phyloP scores from a whole-genome alignment of 768 basidiomycete genomes.

The Agaricus blazei region DNA sequence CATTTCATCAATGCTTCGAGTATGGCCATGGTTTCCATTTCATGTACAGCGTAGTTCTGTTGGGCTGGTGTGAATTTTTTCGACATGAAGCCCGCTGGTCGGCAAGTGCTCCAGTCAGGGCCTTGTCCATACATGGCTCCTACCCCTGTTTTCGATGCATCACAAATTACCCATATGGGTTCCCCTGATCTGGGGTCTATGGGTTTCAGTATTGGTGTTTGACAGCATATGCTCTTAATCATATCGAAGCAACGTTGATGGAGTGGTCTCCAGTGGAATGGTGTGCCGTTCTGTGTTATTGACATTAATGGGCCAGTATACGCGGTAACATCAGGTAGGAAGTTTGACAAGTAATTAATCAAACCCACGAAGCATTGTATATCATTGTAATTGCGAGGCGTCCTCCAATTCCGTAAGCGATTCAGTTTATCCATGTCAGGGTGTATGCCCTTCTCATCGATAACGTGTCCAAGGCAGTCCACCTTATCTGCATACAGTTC shows the following conservation, averaged over 20 bases:
- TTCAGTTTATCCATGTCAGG: conserved; percentile 30
- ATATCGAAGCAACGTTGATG: background rate
- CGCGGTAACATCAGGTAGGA: conserved; percentile 28
- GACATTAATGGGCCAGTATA: conserved; percentile 26
- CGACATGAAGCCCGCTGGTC: conserved; percentile 23
- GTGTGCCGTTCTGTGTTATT: conserved; percentile 21
- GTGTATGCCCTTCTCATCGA: conserved; percentile 33
- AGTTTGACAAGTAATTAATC: conserved; percentile 30
- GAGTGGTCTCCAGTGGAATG: conserved; percentile 14
- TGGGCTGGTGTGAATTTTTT: conserved; percentile 22
- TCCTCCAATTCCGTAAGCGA: conserved; percentile 26
- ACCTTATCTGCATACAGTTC: conserved; percentile 23
- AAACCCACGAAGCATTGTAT: conserved; percentile 37
- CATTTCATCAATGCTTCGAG: conserved; percentile 23
- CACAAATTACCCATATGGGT: conserved; percentile 24
- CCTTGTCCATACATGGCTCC: conserved; percentile 26
- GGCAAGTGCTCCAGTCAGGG: conserved; percentile 16
- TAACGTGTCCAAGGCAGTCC: conserved; percentile 34
- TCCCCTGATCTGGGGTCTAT: conserved; percentile 15
- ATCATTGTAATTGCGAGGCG: conserved; percentile 26
- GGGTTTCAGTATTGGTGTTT: conserved; percentile 17
- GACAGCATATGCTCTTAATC: conserved; percentile 17
- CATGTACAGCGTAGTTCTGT: conserved; percentile 22
- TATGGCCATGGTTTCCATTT: conserved; percentile 19
- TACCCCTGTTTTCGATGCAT: conserved; percentile 19